phyloP scores from a whole-genome alignment of 257 asterid genomes.

The Schizonepeta tenuifolia region DNA sequence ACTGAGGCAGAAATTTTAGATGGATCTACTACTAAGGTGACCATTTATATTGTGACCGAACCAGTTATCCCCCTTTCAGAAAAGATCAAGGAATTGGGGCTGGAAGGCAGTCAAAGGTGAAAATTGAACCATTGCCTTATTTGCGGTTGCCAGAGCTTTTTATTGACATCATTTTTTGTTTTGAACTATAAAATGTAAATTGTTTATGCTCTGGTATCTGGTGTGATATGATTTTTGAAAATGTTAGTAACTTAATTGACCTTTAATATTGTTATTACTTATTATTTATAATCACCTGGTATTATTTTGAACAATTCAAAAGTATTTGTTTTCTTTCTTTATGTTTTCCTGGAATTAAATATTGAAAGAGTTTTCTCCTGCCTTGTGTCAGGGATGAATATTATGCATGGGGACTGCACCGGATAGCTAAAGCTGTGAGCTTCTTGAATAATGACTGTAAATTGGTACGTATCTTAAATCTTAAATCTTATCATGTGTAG shows the following conservation, averaged over 20 bases:
- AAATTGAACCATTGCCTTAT: constrained; percentile 29
- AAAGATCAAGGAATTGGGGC: constrained; percentile 91
- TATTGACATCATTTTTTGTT: constrained; percentile 25
- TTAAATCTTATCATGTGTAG: constrained; percentile 1
- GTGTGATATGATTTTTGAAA: constrained; percentile 22
- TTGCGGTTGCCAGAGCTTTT: constrained; percentile 25
- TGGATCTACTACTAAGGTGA: constrained; percentile 78
- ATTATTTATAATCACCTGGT: constrained; percentile 9
- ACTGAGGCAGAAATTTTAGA: constrained; percentile 88
- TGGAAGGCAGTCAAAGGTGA: constrained; percentile 85
- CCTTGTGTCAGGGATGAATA: constrained; percentile 79
- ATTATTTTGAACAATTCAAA: constrained; percentile 14
- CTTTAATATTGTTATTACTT: constrained; percentile 24
- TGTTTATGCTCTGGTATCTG: constrained; percentile 3
- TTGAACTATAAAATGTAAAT: constrained; percentile 7
- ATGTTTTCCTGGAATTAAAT: constrained; percentile 29
- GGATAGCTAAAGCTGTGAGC: constrained; percentile 99
- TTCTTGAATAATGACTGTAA: constrained; percentile 98
- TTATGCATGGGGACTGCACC: constrained; percentile 98
- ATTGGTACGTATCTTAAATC: constrained; percentile 61
- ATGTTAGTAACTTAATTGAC: constrained; percentile 1
- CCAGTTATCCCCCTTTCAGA: constrained; percentile 97
- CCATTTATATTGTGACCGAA: constrained; percentile 93
- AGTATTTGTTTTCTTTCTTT: constrained; percentile 21
- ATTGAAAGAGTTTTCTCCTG: constrained; percentile 26